Base-by-base conservation (phyloP, 2,329 filamentous ascomycete genomes). In the Sordariomycetes sp. region DNA sequence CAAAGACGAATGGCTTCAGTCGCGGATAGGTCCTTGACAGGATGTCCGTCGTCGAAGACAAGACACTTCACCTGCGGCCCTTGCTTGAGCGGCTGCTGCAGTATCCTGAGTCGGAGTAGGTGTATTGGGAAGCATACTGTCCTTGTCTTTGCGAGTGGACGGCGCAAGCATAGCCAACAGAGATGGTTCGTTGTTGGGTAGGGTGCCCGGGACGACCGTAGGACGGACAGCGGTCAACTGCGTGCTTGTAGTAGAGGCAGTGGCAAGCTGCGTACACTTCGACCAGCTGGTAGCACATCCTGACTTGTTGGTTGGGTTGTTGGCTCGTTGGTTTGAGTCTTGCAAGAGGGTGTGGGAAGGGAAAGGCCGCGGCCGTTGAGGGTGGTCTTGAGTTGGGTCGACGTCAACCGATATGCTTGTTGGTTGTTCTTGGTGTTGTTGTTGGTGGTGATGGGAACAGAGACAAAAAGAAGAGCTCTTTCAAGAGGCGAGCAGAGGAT, bases 221-320 rank as follows among this genome's bases (percentile, higher is more conserved):
- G 23, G 75, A 68, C 32, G 77, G 68, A 54, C 87, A 94, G 40
- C 83, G 82, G 51, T 94, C 87, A 47, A 94, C 71, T 31, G 84
- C 79, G 56, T 94, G 88, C 51, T 81, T 72, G 66, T 90, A 86
- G 68, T 94, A 93, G 47, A 90, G 70, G 61, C 87, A 94, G 43
- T 79, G 75, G 70, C 87, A 94, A 36, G 82, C 84, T 36, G 86
- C 79, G 66, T 87, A 94, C 39, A 85, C 72, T 59, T 94, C 87
- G 48, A 90, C 68, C 41, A 94, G 63, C 62, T 88, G 84, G 52
- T 86, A 88, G 53, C 87, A 94, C 87, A 94, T 94, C 41, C 44
- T 68, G 87, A 94, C 10, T 16, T 33, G 80, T 72, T 51, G 34
- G 58, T 54, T 24, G 41, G 36, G 34, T 45, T 47, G 30, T 26